These are phyloP conservation scores for Clonostachys rhizophaga DNA, from an alignment of 2,329 filamentous ascomycete genomes.

Conservation along the genomic window DNA sequence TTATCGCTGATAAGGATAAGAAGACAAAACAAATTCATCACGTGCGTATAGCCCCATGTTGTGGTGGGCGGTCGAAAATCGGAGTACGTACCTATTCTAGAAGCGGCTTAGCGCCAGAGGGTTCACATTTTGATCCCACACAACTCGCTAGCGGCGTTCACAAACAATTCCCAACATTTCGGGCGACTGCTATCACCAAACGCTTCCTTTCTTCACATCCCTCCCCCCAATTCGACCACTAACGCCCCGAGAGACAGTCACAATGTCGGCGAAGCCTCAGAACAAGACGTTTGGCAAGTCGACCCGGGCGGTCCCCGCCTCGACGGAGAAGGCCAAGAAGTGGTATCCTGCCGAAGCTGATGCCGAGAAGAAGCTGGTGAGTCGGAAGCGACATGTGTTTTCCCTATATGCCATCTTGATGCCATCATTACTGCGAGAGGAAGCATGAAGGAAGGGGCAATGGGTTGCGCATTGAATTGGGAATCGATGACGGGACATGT, in stretches of 20 bases:
- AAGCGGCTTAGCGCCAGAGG: conserved; percentile 30
- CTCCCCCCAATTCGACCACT: conserved; percentile 28
- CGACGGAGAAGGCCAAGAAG: conserved; percentile 91
- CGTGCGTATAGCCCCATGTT: conserved; percentile 26
- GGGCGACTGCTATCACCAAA: conserved; percentile 26
- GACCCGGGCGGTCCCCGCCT: conserved; percentile 83
- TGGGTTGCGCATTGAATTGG: too few relatives aligned
- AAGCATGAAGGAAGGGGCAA: too few relatives aligned
- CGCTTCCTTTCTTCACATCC: conserved; percentile 19
- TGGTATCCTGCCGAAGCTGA: conserved; percentile 98
- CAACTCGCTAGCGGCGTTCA: conserved; percentile 33
- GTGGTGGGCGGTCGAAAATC: conserved; percentile 9
- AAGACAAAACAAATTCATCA: conserved; percentile 11
- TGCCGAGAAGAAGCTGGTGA: conserved; percentile 87
- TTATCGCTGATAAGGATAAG: background rate
- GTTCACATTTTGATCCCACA: conserved; percentile 37
- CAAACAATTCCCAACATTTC: conserved; percentile 34
- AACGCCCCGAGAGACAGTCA: conserved; percentile 46
- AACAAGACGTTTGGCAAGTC: conserved; percentile 98
- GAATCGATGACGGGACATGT: too few relatives aligned
- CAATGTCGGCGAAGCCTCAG: conserved; percentile 70
- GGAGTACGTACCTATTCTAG: conserved; percentile 9
- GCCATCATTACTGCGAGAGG: too few relatives aligned
- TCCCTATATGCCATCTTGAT: too few relatives aligned
- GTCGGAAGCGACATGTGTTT: conserved; percentile 29